Evolutionary conservation across 441 rosid species (phyloP), one percentile per base, ranked within the genome.

Genomic region (Arabidopsis hybrid): DNA sequence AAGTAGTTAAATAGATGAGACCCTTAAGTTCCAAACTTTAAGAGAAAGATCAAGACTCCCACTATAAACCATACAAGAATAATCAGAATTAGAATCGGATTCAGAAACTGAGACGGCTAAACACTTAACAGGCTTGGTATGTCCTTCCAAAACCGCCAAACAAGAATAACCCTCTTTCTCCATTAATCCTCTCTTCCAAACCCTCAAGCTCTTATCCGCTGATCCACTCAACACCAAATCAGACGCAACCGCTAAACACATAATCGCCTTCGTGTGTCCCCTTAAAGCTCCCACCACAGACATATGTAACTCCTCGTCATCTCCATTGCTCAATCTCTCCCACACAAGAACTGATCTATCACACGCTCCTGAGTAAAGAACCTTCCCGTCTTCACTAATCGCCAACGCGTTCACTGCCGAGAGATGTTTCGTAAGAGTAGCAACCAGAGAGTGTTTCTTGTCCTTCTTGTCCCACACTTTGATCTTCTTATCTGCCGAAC

Each of bases 401-500:
- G 90, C 92, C 60, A 92, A 79, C 5, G 91, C 92, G 70, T 88
- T 92, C 11, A 88, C 88, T 0, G 89, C 90, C 5, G 96, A 86
- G 21, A 78, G 83, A 79, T 92, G 96, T 69, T 78, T 83, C 63
- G 84, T 88, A 21, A 90, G 69, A 2, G 85, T 81, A 17, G 83
- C 83, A 7, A 86, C 82, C 12, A 81, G 14, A 0, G 74, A 59
- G 79, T 90, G 90, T 55, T 39, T 82, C 57, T 79, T 76, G 65
- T 76, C 79, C 5, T 66, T 71, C 52, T 71, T 83, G 67, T 43
- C 82, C 97, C 96, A 92, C 17, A 71, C 86, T 79, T 86, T 88
- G 36, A 92, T 84, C 69, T 75, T 88, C 85, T 80, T 88, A 83
- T 92, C 97, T 4, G 94, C 92, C 6, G 94, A 90, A 1, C 91